Evolutionary conservation across 352 stramenopile genomes (phyloP).

Genomic region (Globisporangium solare): DNA sequence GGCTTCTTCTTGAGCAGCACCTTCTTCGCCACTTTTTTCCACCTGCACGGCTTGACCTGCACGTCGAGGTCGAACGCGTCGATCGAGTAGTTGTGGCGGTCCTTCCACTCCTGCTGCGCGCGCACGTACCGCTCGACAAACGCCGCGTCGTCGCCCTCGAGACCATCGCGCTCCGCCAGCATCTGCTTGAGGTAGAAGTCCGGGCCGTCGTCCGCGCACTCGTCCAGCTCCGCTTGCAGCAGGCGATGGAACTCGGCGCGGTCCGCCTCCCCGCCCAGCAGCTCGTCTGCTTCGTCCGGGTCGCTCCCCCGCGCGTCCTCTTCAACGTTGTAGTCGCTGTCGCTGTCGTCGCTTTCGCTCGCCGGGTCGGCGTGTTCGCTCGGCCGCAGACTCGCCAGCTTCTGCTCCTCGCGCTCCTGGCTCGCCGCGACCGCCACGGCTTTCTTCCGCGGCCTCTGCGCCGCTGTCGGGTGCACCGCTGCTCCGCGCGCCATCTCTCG

Average conservation of each 20-base stretch:
- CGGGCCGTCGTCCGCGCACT: conserved; percentile 14
- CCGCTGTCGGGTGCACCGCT: no score
- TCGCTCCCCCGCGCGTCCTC: not conserved
- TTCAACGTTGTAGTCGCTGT: conserved; percentile 26
- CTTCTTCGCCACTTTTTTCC: not conserved
- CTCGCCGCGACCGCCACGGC: no score
- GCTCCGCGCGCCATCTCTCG: no score
- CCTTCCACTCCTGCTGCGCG: conserved; percentile 11
- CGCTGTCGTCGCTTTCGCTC: conserved; percentile 6
- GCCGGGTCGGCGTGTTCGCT: conserved; percentile 1
- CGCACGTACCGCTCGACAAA: conserved; percentile 13
- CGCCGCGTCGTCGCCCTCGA: conserved; percentile 10
- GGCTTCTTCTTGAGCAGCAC: not conserved
- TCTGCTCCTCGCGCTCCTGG: no score
- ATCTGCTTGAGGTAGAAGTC: conserved; percentile 14
- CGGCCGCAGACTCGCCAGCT: not conserved
- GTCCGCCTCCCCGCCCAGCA: conserved; percentile 7
- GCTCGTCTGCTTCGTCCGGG: conserved; percentile 2
- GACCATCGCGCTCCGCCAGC: conserved; percentile 2
- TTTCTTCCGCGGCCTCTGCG: no score
- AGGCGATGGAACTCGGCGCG: conserved; percentile 8
- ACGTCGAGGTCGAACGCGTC: conserved; percentile 11
- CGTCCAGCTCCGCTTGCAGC: conserved; percentile 24
- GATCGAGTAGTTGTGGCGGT: conserved; percentile 8
- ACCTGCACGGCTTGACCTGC: not conserved